Conservation (phyloP, 1,284 basidiomycete genomes). For the Blastosporella zonata region DNA sequence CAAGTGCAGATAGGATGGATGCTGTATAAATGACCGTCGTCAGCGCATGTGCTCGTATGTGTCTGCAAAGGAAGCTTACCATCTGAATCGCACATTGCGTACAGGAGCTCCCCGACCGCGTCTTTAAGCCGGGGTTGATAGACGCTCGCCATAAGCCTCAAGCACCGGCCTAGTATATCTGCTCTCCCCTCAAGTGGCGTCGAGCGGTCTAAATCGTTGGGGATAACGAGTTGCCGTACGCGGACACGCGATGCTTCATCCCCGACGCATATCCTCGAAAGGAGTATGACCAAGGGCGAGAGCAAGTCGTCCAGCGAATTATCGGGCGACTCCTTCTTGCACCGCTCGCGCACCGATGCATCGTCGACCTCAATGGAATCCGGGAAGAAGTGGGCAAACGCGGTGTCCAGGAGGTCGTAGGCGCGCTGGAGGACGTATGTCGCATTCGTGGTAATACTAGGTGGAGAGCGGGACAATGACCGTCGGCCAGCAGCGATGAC, state of each 20-base stretch:
- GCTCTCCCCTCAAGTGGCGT: conserved; percentile 67
- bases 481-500: conserved; percentile 55
- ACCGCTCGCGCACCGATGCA: conserved; percentile 48
- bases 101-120: conserved; percentile 83
- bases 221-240: conserved; percentile 67
- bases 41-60: background rate
- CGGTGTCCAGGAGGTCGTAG: conserved; percentile 61
- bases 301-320: conserved; percentile 72
- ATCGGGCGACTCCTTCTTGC: conserved; percentile 44
- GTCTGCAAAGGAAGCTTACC: conserved; percentile 43
- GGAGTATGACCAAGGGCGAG: conserved; percentile 70
- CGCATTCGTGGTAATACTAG: conserved; percentile 34
- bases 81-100: conserved; percentile 75
- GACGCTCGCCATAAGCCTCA: conserved; percentile 75
- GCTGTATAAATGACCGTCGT: conserved; percentile 39
- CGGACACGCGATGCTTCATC: conserved; percentile 55
- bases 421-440: conserved; percentile 60
- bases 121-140: conserved; percentile 71
- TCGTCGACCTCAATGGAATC: conserved; percentile 63
- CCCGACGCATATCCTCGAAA: conserved; percentile 65
- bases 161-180: conserved; percentile 73
- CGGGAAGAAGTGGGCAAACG: conserved; percentile 65
- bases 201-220: conserved; percentile 76
- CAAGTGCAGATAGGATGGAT: conserved; percentile 61
- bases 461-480: conserved; percentile 54